phyloP scores from a whole-genome alignment of 176 grass and related monocot genomes.

The Eremochloa ophiuroides region DNA sequence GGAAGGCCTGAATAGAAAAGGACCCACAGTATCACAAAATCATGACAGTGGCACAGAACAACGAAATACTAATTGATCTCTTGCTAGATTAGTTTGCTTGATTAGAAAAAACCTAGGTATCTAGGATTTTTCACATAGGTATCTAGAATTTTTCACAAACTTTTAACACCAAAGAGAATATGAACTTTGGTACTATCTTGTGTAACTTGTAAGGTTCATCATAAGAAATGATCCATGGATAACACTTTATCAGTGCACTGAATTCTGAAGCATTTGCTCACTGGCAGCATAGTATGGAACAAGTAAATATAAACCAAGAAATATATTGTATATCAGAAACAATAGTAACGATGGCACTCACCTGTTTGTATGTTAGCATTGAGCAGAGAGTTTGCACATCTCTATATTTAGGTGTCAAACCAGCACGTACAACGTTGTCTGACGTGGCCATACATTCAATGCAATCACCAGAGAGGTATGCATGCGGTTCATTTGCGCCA shows the following conservation, averaged over 20 bases:
- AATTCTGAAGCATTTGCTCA: background rate
- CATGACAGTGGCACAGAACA: background rate
- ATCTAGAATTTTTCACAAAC: background rate
- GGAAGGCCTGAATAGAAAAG: conserved; percentile 46
- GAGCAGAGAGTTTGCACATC: conserved; percentile 85
- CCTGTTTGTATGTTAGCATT: conserved; percentile 95
- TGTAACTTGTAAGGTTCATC: background rate
- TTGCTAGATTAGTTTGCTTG: background rate
- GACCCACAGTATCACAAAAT: background rate
- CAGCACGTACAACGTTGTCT: conserved; percentile 87
- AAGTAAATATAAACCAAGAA: background rate
- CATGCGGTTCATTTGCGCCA: conserved; percentile 81
- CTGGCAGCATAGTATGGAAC: background rate
- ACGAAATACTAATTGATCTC: background rate
- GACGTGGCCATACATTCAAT: conserved; percentile 93
- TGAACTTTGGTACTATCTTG: background rate
- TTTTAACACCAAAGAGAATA: background rate
- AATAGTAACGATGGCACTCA: conserved; percentile 3
- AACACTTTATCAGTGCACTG: background rate
- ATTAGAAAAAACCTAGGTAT: background rate
- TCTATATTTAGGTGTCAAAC: conserved; percentile 84
- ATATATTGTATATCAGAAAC: background rate
- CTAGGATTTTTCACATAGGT: background rate
- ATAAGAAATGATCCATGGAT: background rate
- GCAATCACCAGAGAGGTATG: conserved; percentile 86